phyloP scores from a whole-genome alignment of 2,329 filamentous ascomycete genomes.

The Pezizomycotina sp. region DNA sequence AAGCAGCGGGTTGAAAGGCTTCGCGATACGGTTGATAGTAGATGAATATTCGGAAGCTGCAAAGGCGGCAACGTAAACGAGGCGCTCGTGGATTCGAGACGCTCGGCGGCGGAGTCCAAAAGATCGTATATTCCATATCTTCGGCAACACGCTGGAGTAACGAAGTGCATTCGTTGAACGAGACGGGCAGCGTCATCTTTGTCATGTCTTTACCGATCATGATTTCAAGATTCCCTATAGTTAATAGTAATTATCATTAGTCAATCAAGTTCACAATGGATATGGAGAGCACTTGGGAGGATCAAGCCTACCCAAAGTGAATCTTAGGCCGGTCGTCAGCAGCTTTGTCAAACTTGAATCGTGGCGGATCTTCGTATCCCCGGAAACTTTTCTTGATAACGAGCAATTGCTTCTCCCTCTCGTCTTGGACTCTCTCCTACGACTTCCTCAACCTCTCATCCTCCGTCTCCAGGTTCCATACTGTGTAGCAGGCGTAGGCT shows the following conservation, averaged over 20 bases:
- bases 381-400: constrained; percentile 65
- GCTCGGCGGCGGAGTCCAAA: constrained; percentile 71
- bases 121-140: constrained; percentile 97
- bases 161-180: constrained; percentile 96
- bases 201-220: constrained; percentile 99
- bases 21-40: constrained; percentile 89
- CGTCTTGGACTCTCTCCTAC: constrained; percentile 26
- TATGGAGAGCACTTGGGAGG: neutral
- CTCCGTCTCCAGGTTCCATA: constrained; percentile 33
- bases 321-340: constrained; percentile 86
- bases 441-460: constrained; percentile 28
- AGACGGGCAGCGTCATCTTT: constrained; percentile 95
- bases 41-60: constrained; percentile 94
- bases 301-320: constrained; percentile 67
- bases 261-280: neutral
- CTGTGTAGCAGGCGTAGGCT: constrained; percentile 21
- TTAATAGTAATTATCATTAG: constrained; percentile 22
- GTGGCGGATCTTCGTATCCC: constrained; percentile 80
- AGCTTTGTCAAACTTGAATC: constrained; percentile 69
- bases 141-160: constrained; percentile 86
- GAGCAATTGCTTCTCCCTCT: constrained; percentile 35
- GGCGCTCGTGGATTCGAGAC: constrained; percentile 75
- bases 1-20: constrained; percentile 91
- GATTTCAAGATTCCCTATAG: constrained; percentile 81
- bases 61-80: constrained; percentile 90